A percentile compares a stretch with the other conserved stretches of the same genome.
These are phyloP conservation scores for Paspalum vaginatum DNA, from an alignment of 176 grass and related monocot species.

Conservation along the genomic window DNA sequence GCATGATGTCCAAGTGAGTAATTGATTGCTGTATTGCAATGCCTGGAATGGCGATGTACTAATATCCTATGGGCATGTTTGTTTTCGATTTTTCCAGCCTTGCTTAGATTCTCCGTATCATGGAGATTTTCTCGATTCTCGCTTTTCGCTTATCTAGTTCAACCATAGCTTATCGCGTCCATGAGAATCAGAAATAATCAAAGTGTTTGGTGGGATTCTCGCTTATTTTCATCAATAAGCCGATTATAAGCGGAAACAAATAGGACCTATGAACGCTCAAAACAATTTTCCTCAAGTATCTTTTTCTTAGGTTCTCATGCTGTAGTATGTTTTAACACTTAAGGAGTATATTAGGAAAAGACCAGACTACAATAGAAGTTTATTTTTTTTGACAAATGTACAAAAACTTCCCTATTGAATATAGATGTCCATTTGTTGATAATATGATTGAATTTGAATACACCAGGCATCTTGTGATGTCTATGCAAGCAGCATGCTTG, in stretches of 20 bases:
- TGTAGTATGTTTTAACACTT: neutral
- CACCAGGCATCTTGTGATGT: constrained; percentile 93
- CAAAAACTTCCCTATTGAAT: constrained; percentile 19
- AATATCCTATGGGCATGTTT: too few species aligned
- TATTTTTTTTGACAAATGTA: neutral
- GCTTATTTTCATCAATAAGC: too few species aligned
- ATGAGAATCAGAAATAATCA: too few species aligned
- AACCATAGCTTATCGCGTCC: too few species aligned
- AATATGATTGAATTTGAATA: constrained; percentile 41
- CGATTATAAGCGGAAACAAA: too few species aligned
- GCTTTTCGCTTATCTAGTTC: too few species aligned
- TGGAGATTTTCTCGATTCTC: too few species aligned
- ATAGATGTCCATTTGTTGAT: constrained; percentile 31
- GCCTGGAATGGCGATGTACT: neutral
- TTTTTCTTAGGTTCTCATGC: constrained; percentile 22
- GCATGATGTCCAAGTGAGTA: constrained; percentile 18
- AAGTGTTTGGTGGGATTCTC: too few species aligned
- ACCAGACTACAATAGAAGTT: constrained; percentile 4
- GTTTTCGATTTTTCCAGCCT: too few species aligned
- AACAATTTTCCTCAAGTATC: neutral
- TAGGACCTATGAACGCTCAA: constrained; percentile 2
- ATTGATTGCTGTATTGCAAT: neutral
- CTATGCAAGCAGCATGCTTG: constrained; percentile 92
- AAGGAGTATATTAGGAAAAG: neutral
- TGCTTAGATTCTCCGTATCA: too few species aligned